phyloP scores from a whole-genome alignment of 2,329 filamentous ascomycete genomes.

The Aspergillus melleus region DNA sequence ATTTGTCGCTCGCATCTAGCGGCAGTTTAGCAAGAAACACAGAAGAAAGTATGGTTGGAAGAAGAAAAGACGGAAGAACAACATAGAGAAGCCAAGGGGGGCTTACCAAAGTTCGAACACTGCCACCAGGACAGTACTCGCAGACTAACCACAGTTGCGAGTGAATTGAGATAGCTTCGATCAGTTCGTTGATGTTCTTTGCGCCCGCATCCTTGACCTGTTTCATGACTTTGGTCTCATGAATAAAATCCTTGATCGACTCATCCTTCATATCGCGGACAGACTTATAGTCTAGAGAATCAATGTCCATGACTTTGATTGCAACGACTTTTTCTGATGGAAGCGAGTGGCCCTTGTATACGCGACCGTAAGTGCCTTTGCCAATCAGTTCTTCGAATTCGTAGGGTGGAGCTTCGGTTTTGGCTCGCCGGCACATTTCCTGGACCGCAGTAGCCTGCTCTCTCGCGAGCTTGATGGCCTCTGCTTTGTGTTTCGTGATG shows the following conservation, averaged over 20 bases:
- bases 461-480: slow-evolving; percentile 48
- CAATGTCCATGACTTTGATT: slow-evolving; percentile 53
- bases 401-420: slow-evolving; percentile 47
- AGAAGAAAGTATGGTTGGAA: background rate
- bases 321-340: slow-evolving; percentile 47
- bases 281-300: slow-evolving; percentile 49
- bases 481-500: slow-evolving; percentile 50
- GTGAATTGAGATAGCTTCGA: slow-evolving; percentile 64
- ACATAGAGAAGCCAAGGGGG: background rate
- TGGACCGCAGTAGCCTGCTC: slow-evolving; percentile 47
- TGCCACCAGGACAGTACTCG: slow-evolving; percentile 67
- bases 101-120: slow-evolving; percentile 63
- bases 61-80: slow-evolving; percentile 20
- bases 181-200: slow-evolving; percentile 63
- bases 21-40: background rate
- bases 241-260: slow-evolving; percentile 57
- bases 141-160: slow-evolving; percentile 67
- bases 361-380: slow-evolving; percentile 53
- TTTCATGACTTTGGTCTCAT: slow-evolving; percentile 63
- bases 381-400: slow-evolving; percentile 53
- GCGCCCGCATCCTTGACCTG: slow-evolving; percentile 63
- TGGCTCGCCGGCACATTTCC: slow-evolving; percentile 49
- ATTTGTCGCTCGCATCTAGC: slow-evolving; percentile 50
- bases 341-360: slow-evolving; percentile 49
- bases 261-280: slow-evolving; percentile 49